These are phyloP conservation scores for Penicillium manginii DNA, from an alignment of 495 filamentous ascomycete genomes.

Conservation along the genomic window DNA sequence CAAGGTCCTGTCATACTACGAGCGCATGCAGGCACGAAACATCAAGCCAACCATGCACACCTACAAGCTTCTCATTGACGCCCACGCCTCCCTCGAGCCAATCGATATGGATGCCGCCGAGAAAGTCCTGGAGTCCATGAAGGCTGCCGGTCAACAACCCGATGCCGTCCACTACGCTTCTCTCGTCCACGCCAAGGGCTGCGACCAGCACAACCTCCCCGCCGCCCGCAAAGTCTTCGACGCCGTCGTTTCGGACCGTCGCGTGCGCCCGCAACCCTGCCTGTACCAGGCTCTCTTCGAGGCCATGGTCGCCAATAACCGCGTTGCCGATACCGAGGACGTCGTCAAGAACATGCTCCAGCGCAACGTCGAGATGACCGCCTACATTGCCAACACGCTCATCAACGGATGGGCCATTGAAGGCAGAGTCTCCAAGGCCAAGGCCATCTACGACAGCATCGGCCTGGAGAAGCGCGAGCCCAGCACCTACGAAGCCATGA, in stretches of 20 bases:
- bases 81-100: slow-evolving; percentile 91
- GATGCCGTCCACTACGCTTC: slow-evolving; percentile 96
- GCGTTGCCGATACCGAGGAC: slow-evolving; percentile 72
- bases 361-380: slow-evolving; percentile 80
- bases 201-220: slow-evolving; percentile 86
- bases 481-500: slow-evolving; percentile 99
- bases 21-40: slow-evolving; percentile 84
- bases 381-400: slow-evolving; percentile 98
- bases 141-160: slow-evolving; percentile 69
- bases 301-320: slow-evolving; percentile 92
- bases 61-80: slow-evolving; percentile 96
- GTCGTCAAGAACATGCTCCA: slow-evolving; percentile 74
- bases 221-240: slow-evolving; percentile 84
- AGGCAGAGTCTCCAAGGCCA: slow-evolving; percentile 77
- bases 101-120: slow-evolving; percentile 91
- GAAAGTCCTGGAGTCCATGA: slow-evolving; percentile 77
- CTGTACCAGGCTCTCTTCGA: slow-evolving; percentile 96
- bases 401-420: slow-evolving; percentile 96
- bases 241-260: slow-evolving; percentile 65
- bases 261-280: slow-evolving; percentile 74
- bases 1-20: slow-evolving; percentile 95
- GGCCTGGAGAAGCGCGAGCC: slow-evolving; percentile 80
- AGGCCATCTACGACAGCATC: slow-evolving; percentile 76
- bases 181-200: slow-evolving; percentile 94
- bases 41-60: slow-evolving; percentile 95